phyloP scores from a whole-genome alignment of 345 rosid species.

The Abelmoschus esculentus region DNA sequence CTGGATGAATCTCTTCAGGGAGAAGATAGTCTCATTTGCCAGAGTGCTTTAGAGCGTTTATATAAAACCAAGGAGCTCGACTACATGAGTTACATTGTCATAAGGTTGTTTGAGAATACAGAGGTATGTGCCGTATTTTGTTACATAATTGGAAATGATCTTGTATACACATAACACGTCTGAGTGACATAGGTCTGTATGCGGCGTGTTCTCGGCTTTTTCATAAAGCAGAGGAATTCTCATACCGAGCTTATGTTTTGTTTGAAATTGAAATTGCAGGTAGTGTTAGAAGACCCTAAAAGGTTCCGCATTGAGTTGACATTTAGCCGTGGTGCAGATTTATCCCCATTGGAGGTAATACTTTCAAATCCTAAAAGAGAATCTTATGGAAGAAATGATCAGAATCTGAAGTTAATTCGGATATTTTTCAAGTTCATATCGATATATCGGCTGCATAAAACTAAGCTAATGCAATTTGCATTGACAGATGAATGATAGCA shows the following conservation, averaged over 20 bases:
- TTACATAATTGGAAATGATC: neutral
- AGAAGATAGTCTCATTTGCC: conserved; percentile 83
- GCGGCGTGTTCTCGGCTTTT: no score
- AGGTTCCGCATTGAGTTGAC: conserved; percentile 88
- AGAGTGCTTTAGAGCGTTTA: conserved; percentile 69
- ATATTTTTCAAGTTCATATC: neutral
- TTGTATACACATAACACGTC: no score
- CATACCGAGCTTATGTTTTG: neutral
- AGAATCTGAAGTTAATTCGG: neutral
- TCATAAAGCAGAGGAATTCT: neutral
- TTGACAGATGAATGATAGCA: conserved; percentile 48
- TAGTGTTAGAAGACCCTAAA: conserved; percentile 74
- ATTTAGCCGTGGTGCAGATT: conserved; percentile 95
- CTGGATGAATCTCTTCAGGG: conserved; percentile 94
- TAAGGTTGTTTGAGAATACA: conserved; percentile 89
- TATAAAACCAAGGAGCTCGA: conserved; percentile 93
- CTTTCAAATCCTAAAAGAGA: neutral
- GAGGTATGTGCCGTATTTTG: conserved; percentile 38
- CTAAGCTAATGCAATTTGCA: neutral
- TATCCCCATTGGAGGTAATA: conserved; percentile 85
- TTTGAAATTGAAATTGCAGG: conserved; percentile 35
- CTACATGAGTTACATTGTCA: conserved; percentile 95
- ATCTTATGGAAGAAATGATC: neutral
- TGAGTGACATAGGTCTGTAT: neutral
- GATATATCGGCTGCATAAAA: neutral